Conservation (phyloP, 305 asterid species). For the Withania somnifera region DNA sequence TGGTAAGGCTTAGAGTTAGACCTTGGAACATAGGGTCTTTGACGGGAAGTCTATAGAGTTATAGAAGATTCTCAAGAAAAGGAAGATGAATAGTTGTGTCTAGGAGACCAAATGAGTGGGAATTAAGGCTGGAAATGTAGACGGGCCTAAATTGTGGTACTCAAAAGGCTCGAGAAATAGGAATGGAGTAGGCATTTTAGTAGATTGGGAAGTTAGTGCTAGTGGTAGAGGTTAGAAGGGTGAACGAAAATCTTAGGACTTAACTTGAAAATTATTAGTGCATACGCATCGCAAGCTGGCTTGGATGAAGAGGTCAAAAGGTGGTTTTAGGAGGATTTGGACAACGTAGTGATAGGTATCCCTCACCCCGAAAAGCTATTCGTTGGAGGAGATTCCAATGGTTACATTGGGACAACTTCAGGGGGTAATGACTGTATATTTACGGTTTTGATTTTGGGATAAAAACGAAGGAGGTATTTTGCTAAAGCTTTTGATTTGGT, state of each 20-base stretch:
- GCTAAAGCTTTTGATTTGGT: too few relatives aligned
- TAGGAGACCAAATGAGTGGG: neutral
- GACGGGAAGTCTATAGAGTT: neutral
- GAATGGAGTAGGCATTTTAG: too few relatives aligned
- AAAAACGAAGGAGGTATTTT: too few relatives aligned
- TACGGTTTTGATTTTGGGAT: too few relatives aligned
- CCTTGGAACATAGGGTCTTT: neutral
- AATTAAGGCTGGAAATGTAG: neutral
- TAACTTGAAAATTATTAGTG: neutral
- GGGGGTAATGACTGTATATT: too few relatives aligned
- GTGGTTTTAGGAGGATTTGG: neutral
- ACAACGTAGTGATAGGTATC: neutral
- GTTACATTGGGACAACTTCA: neutral
- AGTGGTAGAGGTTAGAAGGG: neutral
- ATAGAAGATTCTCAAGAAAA: too few relatives aligned
- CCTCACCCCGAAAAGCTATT: too few relatives aligned
- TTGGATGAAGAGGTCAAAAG: neutral
- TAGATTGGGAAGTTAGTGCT: neutral
- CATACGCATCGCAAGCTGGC: neutral
- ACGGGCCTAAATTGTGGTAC: neutral
- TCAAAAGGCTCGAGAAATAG: neutral
- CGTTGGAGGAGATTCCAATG: neutral
- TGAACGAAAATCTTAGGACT: neutral
- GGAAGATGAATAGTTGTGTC: too few relatives aligned
- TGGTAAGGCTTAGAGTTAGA: neutral